These are phyloP conservation scores for Glycyrrhiza uralensis DNA, from an alignment of 306 rosid genomes.

Conservation along the genomic window DNA sequence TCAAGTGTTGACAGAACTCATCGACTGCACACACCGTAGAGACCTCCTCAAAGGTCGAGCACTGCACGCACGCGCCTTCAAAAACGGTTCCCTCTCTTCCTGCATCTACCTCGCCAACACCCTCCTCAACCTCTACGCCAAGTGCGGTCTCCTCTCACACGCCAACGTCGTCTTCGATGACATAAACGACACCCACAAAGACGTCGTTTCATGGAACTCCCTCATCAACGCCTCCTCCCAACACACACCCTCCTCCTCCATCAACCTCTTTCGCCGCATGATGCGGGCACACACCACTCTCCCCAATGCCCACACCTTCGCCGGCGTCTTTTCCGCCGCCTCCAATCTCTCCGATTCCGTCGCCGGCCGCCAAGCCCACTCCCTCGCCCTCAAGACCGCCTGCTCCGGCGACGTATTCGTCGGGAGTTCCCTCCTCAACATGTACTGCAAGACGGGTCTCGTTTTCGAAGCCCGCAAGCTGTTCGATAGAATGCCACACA, in stretches of 20 bases:
- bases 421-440: constrained; percentile 62
- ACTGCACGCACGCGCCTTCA: constrained; percentile 59
- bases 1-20: constrained; percentile 28
- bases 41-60: constrained; percentile 39
- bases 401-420: constrained; percentile 63
- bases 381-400: constrained; percentile 49
- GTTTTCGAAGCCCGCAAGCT: constrained; percentile 58
- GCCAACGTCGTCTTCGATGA: constrained; percentile 52
- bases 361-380: constrained; percentile 50
- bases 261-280: constrained; percentile 64
- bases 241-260: constrained; percentile 22
- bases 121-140: constrained; percentile 62
- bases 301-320: constrained; percentile 67
- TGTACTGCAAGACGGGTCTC: constrained; percentile 61
- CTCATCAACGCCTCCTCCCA: constrained; percentile 76
- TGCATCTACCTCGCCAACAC: constrained; percentile 47
- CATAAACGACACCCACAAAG: constrained; percentile 27
- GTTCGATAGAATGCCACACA: constrained; percentile 66
- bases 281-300: constrained; percentile 38
- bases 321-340: constrained; percentile 61
- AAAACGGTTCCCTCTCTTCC: constrained; percentile 28
- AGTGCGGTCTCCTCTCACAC: constrained; percentile 37
- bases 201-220: constrained; percentile 75
- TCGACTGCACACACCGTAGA: constrained; percentile 36
- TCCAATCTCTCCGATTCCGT: constrained; percentile 36